Percentiles rank a stretch among this genome's conserved stretches.
These are phyloP conservation scores for Aspergillus fijiensis DNA, from an alignment of 2,329 filamentous ascomycete genomes.

Conservation along the genomic window DNA sequence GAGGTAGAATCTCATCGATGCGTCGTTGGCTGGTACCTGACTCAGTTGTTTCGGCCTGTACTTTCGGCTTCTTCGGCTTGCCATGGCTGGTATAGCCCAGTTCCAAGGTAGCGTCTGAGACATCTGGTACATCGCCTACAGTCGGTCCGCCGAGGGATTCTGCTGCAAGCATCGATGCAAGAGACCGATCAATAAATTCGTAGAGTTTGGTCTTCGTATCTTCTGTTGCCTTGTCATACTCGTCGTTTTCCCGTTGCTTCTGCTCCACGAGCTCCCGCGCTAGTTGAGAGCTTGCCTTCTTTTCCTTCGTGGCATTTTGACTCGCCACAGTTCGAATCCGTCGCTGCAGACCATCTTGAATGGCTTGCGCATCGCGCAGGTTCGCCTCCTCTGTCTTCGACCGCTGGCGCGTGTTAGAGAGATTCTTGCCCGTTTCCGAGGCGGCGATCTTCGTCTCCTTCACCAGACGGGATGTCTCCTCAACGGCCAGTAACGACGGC, in stretches of 20 bases:
- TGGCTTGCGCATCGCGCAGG: constrained; percentile 49
- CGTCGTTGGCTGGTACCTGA: constrained; percentile 45
- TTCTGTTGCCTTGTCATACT: constrained; percentile 61
- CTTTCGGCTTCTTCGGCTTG: constrained; percentile 43
- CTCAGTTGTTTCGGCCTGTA: constrained; percentile 27
- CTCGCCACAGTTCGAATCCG: constrained; percentile 61
- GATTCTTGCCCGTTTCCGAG: constrained; percentile 40
- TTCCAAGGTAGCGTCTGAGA: constrained; percentile 54
- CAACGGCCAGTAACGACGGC: constrained; percentile 69
- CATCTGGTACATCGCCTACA: constrained; percentile 71
- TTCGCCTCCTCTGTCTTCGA: constrained; percentile 48
- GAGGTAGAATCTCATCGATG: constrained; percentile 53
- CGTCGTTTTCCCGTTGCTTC: constrained; percentile 58
- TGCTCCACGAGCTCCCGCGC: constrained; percentile 63
- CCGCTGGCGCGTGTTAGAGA: constrained; percentile 39
- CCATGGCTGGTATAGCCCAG: constrained; percentile 56
- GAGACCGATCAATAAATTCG: constrained; percentile 67
- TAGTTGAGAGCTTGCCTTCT: constrained; percentile 61
- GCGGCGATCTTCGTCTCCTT: constrained; percentile 64
- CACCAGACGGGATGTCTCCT: constrained; percentile 64
- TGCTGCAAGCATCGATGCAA: constrained; percentile 75
- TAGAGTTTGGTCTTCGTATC: constrained; percentile 64
- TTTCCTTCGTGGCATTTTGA: constrained; percentile 57
- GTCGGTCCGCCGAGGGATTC: constrained; percentile 82
- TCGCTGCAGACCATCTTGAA: constrained; percentile 50